These are phyloP conservation scores for Didymella glomerata DNA, from an alignment of 2,329 filamentous ascomycete genomes.

Conservation along the genomic window DNA sequence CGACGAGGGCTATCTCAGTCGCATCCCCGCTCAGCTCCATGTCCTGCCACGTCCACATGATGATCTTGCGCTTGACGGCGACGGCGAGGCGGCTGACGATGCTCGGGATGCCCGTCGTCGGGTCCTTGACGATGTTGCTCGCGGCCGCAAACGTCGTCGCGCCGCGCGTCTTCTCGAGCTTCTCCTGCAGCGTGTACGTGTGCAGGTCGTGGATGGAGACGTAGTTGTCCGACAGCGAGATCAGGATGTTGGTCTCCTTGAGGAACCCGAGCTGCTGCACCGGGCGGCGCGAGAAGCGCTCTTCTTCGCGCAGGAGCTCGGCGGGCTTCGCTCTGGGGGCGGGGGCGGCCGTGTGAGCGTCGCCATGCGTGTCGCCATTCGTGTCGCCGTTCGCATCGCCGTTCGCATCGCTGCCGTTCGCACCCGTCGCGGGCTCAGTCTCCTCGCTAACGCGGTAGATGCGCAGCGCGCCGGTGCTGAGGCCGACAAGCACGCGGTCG, in stretches of 20 bases:
- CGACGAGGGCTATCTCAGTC: slow-evolving; percentile 79
- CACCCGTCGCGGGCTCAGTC: slow-evolving; percentile 36
- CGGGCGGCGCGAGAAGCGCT: slow-evolving; percentile 89
- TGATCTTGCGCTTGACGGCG: slow-evolving; percentile 86
- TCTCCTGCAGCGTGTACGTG: slow-evolving; percentile 82
- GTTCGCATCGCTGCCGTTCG: background rate
- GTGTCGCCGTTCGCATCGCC: background rate
- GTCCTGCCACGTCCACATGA: slow-evolving; percentile 96
- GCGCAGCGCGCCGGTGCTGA: slow-evolving; percentile 87
- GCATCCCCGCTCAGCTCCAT: slow-evolving; percentile 82
- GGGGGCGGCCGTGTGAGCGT: background rate
- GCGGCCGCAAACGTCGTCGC: slow-evolving; percentile 91
- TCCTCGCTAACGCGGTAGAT: slow-evolving; percentile 89
- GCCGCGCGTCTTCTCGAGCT: slow-evolving; percentile 82
- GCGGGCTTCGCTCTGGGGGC: slow-evolving; percentile 59
- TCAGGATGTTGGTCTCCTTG: slow-evolving; percentile 90
- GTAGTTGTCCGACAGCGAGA: slow-evolving; percentile 89
- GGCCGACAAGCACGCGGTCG: slow-evolving; percentile 88
- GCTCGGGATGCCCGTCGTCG: slow-evolving; percentile 84
- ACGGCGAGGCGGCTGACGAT: slow-evolving; percentile 93
- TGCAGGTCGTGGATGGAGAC: slow-evolving; percentile 90
- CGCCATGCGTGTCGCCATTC: background rate
- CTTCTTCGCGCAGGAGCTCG: slow-evolving; percentile 87
- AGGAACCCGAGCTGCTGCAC: slow-evolving; percentile 95
- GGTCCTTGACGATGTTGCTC: slow-evolving; percentile 92